Evolutionary conservation across 176 grass and related monocot species (phyloP).

Genomic region (Paspalum notatum): DNA sequence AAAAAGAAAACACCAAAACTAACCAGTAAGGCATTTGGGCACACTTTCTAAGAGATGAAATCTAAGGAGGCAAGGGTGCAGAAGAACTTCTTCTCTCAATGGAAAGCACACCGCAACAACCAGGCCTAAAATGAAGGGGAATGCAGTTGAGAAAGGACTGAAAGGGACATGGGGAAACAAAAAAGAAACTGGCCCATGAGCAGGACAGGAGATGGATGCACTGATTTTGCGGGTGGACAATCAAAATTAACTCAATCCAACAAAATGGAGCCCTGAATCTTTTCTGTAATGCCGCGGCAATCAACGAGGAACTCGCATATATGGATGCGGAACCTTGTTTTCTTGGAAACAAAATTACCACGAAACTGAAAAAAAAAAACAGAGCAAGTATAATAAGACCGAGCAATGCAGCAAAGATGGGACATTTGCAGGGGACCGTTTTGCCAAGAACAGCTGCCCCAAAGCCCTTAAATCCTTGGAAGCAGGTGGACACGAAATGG

Average conservation of each 20-base stretch:
- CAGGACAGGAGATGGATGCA: slow-evolving; percentile 7
- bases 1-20: neutral
- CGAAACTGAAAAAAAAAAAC: neutral
- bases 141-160: slow-evolving; percentile 9
- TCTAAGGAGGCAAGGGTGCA: neutral
- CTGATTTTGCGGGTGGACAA: slow-evolving; percentile 1
- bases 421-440: neutral
- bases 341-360: neutral
- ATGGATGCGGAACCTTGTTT: neutral
- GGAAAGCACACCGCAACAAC: slow-evolving; percentile 23
- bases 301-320: neutral
- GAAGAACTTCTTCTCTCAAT: neutral
- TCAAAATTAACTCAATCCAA: slow-evolving; percentile 12
- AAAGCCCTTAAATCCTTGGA: neutral
- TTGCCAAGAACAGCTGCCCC: neutral
- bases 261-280: neutral
- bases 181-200: neutral
- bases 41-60: slow-evolving; percentile 8
- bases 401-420: slow-evolving; percentile 8
- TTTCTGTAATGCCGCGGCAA: neutral
- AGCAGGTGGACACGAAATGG: neutral
- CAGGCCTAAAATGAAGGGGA: slow-evolving; percentile 17
- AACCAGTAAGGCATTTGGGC: slow-evolving; percentile 7
- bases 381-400: neutral
- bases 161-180: neutral